Evolutionary conservation across 768 basidiomycete genomes (phyloP).

Genomic region (Sporobolomyces phaffii): DNA sequence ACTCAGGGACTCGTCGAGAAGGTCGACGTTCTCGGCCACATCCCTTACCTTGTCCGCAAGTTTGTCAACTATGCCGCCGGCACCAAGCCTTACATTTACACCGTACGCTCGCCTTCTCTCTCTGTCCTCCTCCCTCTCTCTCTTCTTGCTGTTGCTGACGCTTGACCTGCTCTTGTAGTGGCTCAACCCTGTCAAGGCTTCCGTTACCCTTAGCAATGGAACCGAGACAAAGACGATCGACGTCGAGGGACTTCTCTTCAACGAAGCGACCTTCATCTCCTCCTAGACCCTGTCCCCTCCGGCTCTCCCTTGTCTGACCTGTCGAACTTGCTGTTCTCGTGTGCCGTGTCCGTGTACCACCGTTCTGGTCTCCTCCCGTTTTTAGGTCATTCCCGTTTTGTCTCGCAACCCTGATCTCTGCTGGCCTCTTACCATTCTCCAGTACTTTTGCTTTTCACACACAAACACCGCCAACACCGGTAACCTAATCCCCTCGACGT

Average conservation of each 20-base stretch:
- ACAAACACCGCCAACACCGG: too few relatives aligned
- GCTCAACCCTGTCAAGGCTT: slow-evolving; percentile 56
- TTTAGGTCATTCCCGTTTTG: too few relatives aligned
- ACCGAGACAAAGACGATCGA: slow-evolving; percentile 43
- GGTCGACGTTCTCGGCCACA: slow-evolving; percentile 90
- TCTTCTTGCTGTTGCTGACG: background rate
- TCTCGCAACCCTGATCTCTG: too few relatives aligned
- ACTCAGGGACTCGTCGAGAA: slow-evolving; percentile 69
- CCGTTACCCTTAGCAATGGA: slow-evolving; percentile 50
- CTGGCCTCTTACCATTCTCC: too few relatives aligned
- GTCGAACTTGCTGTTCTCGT: too few relatives aligned
- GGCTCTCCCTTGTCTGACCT: too few relatives aligned
- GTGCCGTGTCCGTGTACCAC: too few relatives aligned
- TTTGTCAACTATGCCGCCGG: slow-evolving; percentile 89
- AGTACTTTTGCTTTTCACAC: too few relatives aligned
- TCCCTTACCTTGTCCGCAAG: slow-evolving; percentile 84
- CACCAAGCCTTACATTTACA: slow-evolving; percentile 62
- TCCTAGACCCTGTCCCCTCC: slow-evolving; percentile 32
- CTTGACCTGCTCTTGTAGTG: slow-evolving; percentile 48
- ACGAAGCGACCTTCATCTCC: slow-evolving; percentile 87
- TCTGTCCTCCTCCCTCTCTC: slow-evolving; percentile 68
- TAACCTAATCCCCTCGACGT: too few relatives aligned
- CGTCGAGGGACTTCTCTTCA: slow-evolving; percentile 69
- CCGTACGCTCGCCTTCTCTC: slow-evolving; percentile 81
- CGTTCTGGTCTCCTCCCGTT: too few relatives aligned